Evolutionary conservation across 1,284 basidiomycete species (phyloP), one percentile per base, ranked within the genome.

Genomic region (Ceratobasidium sp.): DNA sequence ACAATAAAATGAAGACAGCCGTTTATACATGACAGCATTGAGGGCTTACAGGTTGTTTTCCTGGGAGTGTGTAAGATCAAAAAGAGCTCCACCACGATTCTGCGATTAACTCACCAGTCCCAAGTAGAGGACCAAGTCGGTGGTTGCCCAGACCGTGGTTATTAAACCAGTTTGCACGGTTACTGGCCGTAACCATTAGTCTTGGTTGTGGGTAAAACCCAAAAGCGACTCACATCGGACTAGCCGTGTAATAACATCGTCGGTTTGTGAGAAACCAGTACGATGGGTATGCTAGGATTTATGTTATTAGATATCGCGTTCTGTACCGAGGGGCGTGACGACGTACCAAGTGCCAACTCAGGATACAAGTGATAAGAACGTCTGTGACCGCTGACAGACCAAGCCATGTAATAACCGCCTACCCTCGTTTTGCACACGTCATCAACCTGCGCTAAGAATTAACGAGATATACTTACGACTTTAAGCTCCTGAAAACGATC

Each of bases 111-210:
- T 82, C 73, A 86, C 85, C 71, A 83, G 82, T 18, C 81, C 83
- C 44, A 87, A 80, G 79, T 84, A 87, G 58, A 86, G 79, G 18
- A 85, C 79, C 28, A 87, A 63, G 77, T 87, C 86, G 12, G 85
- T 72, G 18, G 81, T 80, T 3, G 86, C 85, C 64, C 82, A 83
- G 10, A 85, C 13, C 1, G 85, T 80, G 0, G 86, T 87, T 39
- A 86, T 49, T 26, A 85, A 68, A 9, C 86, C 86, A 2, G 86
- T 87, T 75, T 87, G 86, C 10, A 88, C 83, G 2, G 87, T 85
- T 58, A 86, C 87, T 85, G 80, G 28, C 49, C 44, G 5, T 13
- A 26, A 33, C 33, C 10, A 20, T 58, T 28, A 77, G 80, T 66
- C 12, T 18, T 28, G 58, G 26, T 66, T 42, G 18, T 64, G 10